Conservation (phyloP, 495 filamentous ascomycete species). For the Podospora didyma region DNA sequence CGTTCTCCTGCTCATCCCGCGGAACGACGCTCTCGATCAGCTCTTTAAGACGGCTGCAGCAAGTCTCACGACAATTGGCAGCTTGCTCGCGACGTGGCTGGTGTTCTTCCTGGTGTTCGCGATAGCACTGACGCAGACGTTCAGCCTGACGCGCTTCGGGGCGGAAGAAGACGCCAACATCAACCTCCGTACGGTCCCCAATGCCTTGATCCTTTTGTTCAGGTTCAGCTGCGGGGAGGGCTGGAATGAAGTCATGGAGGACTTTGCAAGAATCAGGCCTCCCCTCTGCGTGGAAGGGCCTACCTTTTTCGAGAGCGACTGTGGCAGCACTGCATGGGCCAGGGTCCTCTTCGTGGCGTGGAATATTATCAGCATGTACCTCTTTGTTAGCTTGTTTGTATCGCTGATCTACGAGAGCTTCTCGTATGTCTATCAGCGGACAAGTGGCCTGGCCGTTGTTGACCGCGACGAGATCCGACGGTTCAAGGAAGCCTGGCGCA, state of each 20-base stretch:
- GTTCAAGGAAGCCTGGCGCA: constrained; percentile 98
- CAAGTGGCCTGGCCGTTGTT: constrained; percentile 77
- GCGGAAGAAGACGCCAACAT: constrained; percentile 68
- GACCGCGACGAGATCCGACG: constrained; percentile 88
- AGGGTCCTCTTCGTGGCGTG: constrained; percentile 85
- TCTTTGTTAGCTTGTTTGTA: constrained; percentile 97
- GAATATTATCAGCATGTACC: constrained; percentile 99
- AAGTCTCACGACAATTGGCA: constrained; percentile 83
- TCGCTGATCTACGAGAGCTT: constrained; percentile 99
- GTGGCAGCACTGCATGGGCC: constrained; percentile 85
- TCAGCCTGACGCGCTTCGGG: constrained; percentile 90
- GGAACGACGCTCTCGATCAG: constrained; percentile 96
- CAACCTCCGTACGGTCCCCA: constrained; percentile 91
- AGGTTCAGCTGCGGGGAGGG: constrained; percentile 88
- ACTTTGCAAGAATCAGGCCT: constrained; percentile 73
- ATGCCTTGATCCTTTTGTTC: constrained; percentile 90
- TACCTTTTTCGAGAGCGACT: constrained; percentile 82
- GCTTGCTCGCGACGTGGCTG: constrained; percentile 94
- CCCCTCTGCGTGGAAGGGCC: constrained; percentile 68
- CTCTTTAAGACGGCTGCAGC: constrained; percentile 99
- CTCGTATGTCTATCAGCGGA: constrained; percentile 97
- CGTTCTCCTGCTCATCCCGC: constrained; percentile 85
- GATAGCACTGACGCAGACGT: constrained; percentile 93
- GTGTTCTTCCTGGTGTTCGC: constrained; percentile 94
- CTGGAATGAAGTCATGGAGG: constrained; percentile 97